Base-by-base conservation (phyloP, 495 filamentous ascomycete genomes). In the Neurospora hispaniola region DNA sequence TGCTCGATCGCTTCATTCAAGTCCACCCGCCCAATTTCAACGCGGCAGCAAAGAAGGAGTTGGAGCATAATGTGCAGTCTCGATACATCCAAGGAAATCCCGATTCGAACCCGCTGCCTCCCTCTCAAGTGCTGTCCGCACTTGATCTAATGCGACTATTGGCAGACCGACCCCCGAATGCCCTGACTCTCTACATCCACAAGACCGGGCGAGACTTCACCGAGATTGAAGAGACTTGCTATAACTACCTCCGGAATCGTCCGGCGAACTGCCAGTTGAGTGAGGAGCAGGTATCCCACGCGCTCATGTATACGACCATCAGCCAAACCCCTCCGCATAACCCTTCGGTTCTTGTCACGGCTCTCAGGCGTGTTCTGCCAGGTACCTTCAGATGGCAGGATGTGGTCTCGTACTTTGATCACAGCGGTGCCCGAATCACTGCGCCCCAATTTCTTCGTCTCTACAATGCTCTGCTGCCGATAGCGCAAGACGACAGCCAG, bases 381-480 rank as follows among this genome's bases (percentile, higher is more conserved):
- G 69, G 76, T n/a, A 87, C 89, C 27, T 89, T 97, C 74, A 88
- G 90, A 73, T 99, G 96, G 96, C 85, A 92, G 43, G 85, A 91
- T 40, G 90, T 97, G 4, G 86, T 98, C 62, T 87, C 89, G 68
- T 88, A 89, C 70, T 94, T 98, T 76, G 96, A 99, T 80, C 91
- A 93, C 41, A 89, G 91, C 41, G 87, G 89, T 46, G 83, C 97
- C 31, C 84, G 90, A 72, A 86, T 99, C 39, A 89, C 92, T 8
- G 87, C 90, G 35, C 83, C 86, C 20, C 96, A 97, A 73, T 96
- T 99, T 73, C 81, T 94, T 42, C 88, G 87, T 40, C 81, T 99
- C 14, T 95, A 93, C 80, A 85, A 90, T 71, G 91, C 90, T 20
- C 84, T 99, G 38, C 82, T 92, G 40, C 89, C 89, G 2, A 83